Evolutionary conservation across 2,329 filamentous ascomycete genomes (phyloP).

Genomic region (Rhinocladiella mackenziei): DNA sequence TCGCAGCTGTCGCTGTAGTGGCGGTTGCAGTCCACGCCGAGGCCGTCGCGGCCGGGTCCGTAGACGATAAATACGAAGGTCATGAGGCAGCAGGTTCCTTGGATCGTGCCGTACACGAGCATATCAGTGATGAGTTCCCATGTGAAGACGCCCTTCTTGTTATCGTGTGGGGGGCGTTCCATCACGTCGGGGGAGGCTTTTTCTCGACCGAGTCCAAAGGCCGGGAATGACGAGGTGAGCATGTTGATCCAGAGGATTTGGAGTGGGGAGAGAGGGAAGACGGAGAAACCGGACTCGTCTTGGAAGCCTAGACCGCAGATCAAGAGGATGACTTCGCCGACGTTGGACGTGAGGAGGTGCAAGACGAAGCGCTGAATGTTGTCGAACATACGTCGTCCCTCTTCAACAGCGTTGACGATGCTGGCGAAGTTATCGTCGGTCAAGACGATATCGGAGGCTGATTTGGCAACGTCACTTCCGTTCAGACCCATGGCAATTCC

Average conservation of each 20-base stretch:
- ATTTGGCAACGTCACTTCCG: slow-evolving; percentile 81
- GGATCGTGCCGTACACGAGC: slow-evolving; percentile 51
- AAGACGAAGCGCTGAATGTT: slow-evolving; percentile 75
- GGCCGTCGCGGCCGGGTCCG: slow-evolving; percentile 45
- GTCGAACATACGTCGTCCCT: slow-evolving; percentile 80
- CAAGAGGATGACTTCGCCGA: slow-evolving; percentile 55
- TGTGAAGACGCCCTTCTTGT: slow-evolving; percentile 51
- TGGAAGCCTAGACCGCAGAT: slow-evolving; percentile 59
- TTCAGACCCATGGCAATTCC: slow-evolving; percentile 85
- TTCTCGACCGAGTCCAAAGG: slow-evolving; percentile 58
- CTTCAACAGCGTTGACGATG: slow-evolving; percentile 76
- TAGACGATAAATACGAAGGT: slow-evolving; percentile 53
- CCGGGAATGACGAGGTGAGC: slow-evolving; percentile 57
- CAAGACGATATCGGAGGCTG: slow-evolving; percentile 58
- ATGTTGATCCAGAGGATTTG: slow-evolving; percentile 63
- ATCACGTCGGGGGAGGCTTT: slow-evolving; percentile 54
- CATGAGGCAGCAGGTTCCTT: slow-evolving; percentile 48
- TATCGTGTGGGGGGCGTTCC: slow-evolving; percentile 51
- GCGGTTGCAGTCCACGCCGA: slow-evolving; percentile 54
- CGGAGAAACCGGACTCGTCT: slow-evolving; percentile 49
- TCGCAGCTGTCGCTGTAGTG: slow-evolving; percentile 48
- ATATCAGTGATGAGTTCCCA: slow-evolving; percentile 52
- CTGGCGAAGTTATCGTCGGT: slow-evolving; percentile 85
- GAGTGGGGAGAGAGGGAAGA: slow-evolving; percentile 57
- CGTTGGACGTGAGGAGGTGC: slow-evolving; percentile 53